Evolutionary conservation across 257 asterid species (phyloP), one percentile per base, ranked within the genome.

Genomic region (Galeopsis tetrahit): DNA sequence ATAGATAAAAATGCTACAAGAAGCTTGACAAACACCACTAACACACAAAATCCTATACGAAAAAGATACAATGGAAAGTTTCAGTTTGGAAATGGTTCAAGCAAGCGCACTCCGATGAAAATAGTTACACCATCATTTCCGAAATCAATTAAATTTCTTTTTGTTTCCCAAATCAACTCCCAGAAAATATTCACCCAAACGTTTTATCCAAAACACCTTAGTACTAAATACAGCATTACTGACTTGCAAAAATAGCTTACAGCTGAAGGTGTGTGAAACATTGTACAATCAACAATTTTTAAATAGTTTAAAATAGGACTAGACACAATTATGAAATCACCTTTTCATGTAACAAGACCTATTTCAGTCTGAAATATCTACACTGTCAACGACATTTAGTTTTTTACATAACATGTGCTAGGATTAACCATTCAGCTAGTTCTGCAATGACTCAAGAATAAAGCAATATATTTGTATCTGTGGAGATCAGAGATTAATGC

Each of bases 371-470:
- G 28, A 21, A 21, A 21, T 21, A 21, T 21, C 28, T 21, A 13
- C 10, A 36, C 35, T 49, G 40, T 49, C 64, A 59, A 48, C 33
- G 34, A 57, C 21, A 14, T 32, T 49, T 9, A 33, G 72, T 38
- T 67, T 34, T 56, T 59, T 11, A 36, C 14, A 46, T 40, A 39
- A 6, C 40, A 39, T 62, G 48, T 13, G 39, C 32, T 31, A 62
- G 35, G 38, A 52, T 51, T 55, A 40, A 68, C 10, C 57, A 38
- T 38, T 49, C 65, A 58, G 5, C 21, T 48, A 62, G 46, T 44
- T 58, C 57, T 38, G 0, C 34, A 52, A 53, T 2, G 5, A 69
- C 59, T 52, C 64, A 76, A 63, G n/a, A 35, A 11, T 44, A 43
- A 66, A 67, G 31, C 36, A 15, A 31, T 59, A 11, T 9, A n/a